A percentile compares a stretch with the other conserved stretches of the same genome.
Evolutionary conservation across 148 eudicot genomes (phyloP).

Genomic region (Vaccinium myrtillus): DNA sequence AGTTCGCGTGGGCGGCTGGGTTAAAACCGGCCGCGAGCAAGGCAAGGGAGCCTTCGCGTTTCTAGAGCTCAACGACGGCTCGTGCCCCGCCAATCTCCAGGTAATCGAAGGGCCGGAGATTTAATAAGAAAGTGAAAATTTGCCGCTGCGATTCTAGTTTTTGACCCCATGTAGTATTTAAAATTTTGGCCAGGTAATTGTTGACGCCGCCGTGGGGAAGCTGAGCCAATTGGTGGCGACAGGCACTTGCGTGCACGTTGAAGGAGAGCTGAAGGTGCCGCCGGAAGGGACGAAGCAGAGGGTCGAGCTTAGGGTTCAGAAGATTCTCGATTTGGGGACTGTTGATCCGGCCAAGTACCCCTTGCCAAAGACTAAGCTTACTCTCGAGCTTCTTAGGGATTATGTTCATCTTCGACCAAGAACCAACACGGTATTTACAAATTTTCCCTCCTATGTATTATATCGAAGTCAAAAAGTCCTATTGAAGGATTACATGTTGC

Average conservation of each 20-base stretch:
- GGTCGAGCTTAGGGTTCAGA: constrained; percentile 58
- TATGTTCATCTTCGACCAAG: constrained; percentile 75
- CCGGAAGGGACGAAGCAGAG: constrained; percentile 64
- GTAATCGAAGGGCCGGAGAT: constrained; percentile 18
- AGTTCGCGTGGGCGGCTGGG: constrained; percentile 80
- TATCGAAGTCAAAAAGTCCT: no score
- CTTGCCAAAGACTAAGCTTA: constrained; percentile 67
- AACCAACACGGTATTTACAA: constrained; percentile 57
- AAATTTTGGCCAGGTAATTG: constrained; percentile 26
- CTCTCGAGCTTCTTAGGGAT: constrained; percentile 78
- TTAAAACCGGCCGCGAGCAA: constrained; percentile 81
- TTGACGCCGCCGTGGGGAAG: constrained; percentile 36
- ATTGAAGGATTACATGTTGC: no score
- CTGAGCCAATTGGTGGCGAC: constrained; percentile 43
- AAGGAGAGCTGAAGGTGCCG: constrained; percentile 55
- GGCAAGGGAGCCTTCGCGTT: constrained; percentile 76
- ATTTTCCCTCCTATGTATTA: neutral
- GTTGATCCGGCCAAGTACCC: constrained; percentile 82
- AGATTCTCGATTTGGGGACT: constrained; percentile 52
- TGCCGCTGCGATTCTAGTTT: neutral
- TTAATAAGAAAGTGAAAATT: neutral
- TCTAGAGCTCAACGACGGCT: constrained; percentile 78
- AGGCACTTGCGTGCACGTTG: constrained; percentile 60
- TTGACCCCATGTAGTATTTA: neutral
- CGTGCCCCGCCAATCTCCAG: constrained; percentile 71